Evolutionary conservation across 225 moss, liverwort and hornwort species (phyloP).

Genomic region (Bryoerythrophyllum caledonicum): DNA sequence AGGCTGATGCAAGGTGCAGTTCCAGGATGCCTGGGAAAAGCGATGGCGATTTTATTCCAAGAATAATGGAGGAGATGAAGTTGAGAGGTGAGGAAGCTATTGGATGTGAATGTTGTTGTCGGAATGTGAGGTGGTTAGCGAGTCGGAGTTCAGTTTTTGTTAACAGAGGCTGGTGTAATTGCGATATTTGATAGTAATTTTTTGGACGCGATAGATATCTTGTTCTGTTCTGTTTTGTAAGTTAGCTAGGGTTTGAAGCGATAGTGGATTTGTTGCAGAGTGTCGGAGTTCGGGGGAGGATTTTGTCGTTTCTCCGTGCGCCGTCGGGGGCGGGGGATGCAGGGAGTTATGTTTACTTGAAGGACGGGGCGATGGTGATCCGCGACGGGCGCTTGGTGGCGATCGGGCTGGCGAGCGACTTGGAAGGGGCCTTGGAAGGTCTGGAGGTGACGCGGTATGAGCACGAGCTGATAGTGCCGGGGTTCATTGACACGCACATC

Average conservation of each 20-base stretch:
- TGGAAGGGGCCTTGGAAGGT: constrained; percentile 24
- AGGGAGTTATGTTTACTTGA: constrained; percentile 35
- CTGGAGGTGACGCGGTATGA: constrained; percentile 25
- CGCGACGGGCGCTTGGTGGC: constrained; percentile 35
- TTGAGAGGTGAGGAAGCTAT: background rate
- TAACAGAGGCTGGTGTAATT: too few relatives aligned
- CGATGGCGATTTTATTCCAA: background rate
- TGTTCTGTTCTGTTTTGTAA: background rate
- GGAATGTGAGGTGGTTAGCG: too few relatives aligned
- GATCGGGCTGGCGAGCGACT: constrained; percentile 20
- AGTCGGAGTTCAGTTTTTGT: background rate
- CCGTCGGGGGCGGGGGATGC: constrained; percentile 31
- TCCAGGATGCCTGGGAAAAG: constrained; percentile 24
- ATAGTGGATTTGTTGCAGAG: constrained; percentile 26
- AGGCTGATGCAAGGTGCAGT: background rate
- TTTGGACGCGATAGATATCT: too few relatives aligned
- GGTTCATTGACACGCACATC: constrained; percentile 55
- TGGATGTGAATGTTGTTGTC: background rate
- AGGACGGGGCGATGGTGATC: constrained; percentile 42
- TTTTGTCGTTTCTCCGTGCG: constrained; percentile 36
- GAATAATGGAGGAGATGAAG: background rate
- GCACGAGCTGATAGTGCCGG: constrained; percentile 40
- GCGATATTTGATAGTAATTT: too few relatives aligned
- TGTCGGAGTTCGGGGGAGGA: constrained; percentile 36
- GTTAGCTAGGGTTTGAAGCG: background rate